phyloP scores from a whole-genome alignment of 345 rosid genomes.

The Zanthoxylum bungeanum region DNA sequence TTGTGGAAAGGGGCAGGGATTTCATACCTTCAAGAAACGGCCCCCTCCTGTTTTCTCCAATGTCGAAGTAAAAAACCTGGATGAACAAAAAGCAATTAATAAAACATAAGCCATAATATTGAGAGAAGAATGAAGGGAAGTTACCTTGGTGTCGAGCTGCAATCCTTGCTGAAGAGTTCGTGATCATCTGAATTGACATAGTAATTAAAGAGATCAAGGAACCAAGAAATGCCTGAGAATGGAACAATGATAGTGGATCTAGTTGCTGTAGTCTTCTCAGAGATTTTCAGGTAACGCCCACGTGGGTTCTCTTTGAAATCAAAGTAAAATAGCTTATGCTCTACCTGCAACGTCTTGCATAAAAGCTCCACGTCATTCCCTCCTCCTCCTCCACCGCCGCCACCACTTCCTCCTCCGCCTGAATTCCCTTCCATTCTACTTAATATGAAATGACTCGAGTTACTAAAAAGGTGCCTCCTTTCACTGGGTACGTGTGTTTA shows the following conservation, averaged over 20 bases:
- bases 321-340: conserved; percentile 91
- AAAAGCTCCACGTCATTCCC: conserved; percentile 85
- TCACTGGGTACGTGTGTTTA: neutral
- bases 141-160: conserved; percentile 40
- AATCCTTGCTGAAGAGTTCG: conserved; percentile 88
- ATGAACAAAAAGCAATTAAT: neutral
- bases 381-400: conserved; percentile 28
- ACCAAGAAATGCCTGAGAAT: conserved; percentile 95
- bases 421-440: conserved; percentile 53
- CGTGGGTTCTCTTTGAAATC: conserved; percentile 96
- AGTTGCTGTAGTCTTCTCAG: conserved; percentile 98
- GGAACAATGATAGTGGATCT: conserved; percentile 99
- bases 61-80: conserved; percentile 96
- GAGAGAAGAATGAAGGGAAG: neutral
- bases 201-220: conserved; percentile 96
- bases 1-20: neutral
- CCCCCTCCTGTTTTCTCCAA: conserved; percentile 96
- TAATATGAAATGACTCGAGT: neutral
- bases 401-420: conserved; percentile 32
- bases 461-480: neutral
- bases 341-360: conserved; percentile 97
- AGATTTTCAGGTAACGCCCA: conserved; percentile 90
- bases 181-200: conserved; percentile 87
- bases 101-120: neutral
- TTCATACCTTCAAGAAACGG: conserved; percentile 80